phyloP scores from a whole-genome alignment of 306 rosid species.

The Cicer pinnatifidum region DNA sequence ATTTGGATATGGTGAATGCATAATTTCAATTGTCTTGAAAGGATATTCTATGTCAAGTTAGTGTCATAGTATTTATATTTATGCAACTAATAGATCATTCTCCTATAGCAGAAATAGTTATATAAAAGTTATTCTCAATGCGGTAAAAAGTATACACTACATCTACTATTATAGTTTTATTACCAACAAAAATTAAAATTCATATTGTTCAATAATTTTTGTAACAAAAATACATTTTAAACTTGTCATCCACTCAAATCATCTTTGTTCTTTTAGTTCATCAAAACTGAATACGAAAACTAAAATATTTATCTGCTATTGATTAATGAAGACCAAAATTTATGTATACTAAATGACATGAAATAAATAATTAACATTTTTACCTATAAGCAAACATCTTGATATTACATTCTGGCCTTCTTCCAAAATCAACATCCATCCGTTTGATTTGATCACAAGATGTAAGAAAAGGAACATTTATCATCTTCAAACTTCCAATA shows the following conservation, averaged over 20 bases:
- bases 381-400: constrained; percentile 45
- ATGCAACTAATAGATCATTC: neutral
- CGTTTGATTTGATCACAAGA: constrained; percentile 41
- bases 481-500: constrained; percentile 34
- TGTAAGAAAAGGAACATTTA: constrained; percentile 41
- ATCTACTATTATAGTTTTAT: too few relatives aligned
- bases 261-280: neutral
- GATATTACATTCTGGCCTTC: constrained; percentile 48
- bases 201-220: neutral
- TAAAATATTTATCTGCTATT: neutral
- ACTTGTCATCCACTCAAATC: neutral
- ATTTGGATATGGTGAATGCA: neutral
- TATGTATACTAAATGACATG: neutral
- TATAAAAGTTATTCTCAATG: neutral
- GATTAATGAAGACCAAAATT: neutral
- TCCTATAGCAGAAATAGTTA: neutral
- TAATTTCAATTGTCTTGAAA: neutral
- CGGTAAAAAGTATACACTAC: neutral
- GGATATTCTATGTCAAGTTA: neutral
- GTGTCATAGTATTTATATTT: neutral
- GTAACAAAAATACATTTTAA: neutral
- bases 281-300: neutral
- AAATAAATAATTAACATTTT: neutral
- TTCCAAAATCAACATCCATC: constrained; percentile 49
- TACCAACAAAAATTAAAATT: neutral